Base-by-base conservation (phyloP, 805 yeast genomes). In the Tetrapisispora nanseiensis region DNA sequence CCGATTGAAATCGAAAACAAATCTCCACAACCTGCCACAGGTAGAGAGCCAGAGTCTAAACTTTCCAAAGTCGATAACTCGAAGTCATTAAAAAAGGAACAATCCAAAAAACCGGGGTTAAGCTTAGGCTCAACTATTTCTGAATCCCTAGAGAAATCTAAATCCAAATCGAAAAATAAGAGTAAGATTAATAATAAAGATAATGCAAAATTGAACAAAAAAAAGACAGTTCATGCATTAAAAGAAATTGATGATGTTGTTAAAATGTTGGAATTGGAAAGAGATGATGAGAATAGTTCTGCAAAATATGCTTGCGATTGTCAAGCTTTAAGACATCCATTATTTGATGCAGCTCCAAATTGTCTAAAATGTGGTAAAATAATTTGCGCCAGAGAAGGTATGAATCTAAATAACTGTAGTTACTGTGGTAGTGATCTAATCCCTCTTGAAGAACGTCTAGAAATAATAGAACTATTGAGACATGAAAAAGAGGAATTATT, bases 301-400 rank as follows among this genome's bases (percentile, higher is more conserved):
- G 46, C 46, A 19, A 52, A 54, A 11, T 57, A 67, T 16, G 56
- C 52, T 4, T 89, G 97, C 57, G 75, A 81, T 47, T 89, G 97
- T 56, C 84, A 81, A 78, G 97, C 90, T 1, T 75, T 82, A 0
- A 68, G 83, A 46, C 98, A 92, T 56, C 95, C 96, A 3, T 64
- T 92, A 24, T 82, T 86, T 48, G 94, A 85, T 43, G 73, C 82
- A 48, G 92, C 94, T 2, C 97, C 98, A 1, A 92, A 92, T 58
- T 92, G 99, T 54, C 63, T 92, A 32, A 79, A 82, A 46, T 92
- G 99, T 60, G 99, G 99, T 10, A 85, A 87, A 60, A 85, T 92
- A 33, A 85, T 92, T 2, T 92, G 99, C 66, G 71, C 74, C 4
- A 80, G 80, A 51, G 97, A 92, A 56, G 97, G 97, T 0, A 43